phyloP scores from a whole-genome alignment of 305 asterid genomes.

The Rubia tinctorum region DNA sequence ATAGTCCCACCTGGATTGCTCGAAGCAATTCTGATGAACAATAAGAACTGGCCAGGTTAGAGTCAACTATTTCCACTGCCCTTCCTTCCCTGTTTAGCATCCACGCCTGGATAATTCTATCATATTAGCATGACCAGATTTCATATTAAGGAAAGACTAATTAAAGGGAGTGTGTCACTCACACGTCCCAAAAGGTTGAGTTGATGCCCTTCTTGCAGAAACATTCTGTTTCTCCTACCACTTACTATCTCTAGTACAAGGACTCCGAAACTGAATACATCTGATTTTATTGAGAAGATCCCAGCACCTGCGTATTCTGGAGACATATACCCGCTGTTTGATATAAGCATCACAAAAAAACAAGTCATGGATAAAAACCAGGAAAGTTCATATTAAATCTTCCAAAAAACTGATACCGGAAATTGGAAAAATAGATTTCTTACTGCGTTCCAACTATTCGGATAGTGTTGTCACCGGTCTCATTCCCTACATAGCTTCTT shows the following conservation, averaged over 20 bases:
- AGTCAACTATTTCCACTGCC: slow-evolving; percentile 30
- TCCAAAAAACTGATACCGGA: neutral
- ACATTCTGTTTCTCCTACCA: slow-evolving; percentile 16
- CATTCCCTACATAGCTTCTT: slow-evolving; percentile 28
- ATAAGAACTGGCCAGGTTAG: slow-evolving; percentile 9
- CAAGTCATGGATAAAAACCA: neutral
- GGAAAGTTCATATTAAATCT: slow-evolving; percentile 13
- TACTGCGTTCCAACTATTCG: slow-evolving; percentile 56
- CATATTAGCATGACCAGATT: neutral
- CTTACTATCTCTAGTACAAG: neutral
- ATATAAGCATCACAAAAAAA: neutral
- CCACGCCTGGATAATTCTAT: slow-evolving; percentile 23
- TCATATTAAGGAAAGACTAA: neutral
- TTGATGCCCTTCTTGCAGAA: slow-evolving; percentile 22
- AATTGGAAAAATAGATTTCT: neutral
- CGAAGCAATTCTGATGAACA: slow-evolving; percentile 22
- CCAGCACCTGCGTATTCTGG: neutral
- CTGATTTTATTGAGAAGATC: neutral
- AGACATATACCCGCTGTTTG: slow-evolving; percentile 15
- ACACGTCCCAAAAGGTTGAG: slow-evolving; percentile 30
- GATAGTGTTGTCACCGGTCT: slow-evolving; percentile 36
- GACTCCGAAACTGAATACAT: neutral
- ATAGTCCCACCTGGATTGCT: slow-evolving; percentile 27
- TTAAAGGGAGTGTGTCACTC: slow-evolving; percentile 14
- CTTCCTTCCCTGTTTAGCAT: slow-evolving; percentile 29